Evolutionary conservation across 768 basidiomycete species (phyloP), one percentile per base, ranked within the genome.

Genomic region (Amyloporia xantha): DNA sequence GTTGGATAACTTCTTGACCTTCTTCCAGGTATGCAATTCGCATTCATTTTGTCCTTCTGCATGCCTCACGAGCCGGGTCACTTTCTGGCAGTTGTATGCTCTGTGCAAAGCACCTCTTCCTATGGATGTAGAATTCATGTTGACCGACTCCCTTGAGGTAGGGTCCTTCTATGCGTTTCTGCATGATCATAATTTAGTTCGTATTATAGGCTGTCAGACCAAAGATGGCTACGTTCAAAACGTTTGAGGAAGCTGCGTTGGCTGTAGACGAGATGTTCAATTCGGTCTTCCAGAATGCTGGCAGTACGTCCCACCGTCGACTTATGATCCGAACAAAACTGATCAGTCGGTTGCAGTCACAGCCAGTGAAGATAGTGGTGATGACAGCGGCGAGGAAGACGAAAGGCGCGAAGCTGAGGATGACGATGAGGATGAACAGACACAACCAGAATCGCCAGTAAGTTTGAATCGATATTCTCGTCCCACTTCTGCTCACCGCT

Each of bases 101-200:
- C 74, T 84, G n/a, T 90, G 88, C 71, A 99, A 99, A 68, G 77
- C 83, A 39, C 72, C 81, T 20, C 65, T 94, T n/a, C 86, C 96
- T 0, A 94, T 97, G 93, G 96, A 99, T 54, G 86, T 96, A 10
- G 94, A 96, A 46, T 99, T 98, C 67, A 95, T 97, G 91, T 66
- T 96, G 5, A 81, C 82, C 0, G 96, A 99, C 65, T 96, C 95
- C 1, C 66, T 99, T 7, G 94, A 98, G 71, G 91, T 91, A 54
- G 56, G 69, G n/a, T n/a, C n/a, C n/a, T n/a, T n/a, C n/a, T n/a
- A n/a, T n/a, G 51, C 21, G 46, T 17, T 28, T 3, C 19, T 41
- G 10, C 40, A 7, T 11, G 30, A 33, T 15, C 15, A 33, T 33
- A 39, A 39, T 39, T 39, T 39, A 20, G 9, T 9, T 39, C 38